Evolutionary conservation across 2,329 filamentous ascomycete genomes (phyloP), one percentile per base, ranked within the genome.

Genomic region (Alternaria triticimaculans): DNA sequence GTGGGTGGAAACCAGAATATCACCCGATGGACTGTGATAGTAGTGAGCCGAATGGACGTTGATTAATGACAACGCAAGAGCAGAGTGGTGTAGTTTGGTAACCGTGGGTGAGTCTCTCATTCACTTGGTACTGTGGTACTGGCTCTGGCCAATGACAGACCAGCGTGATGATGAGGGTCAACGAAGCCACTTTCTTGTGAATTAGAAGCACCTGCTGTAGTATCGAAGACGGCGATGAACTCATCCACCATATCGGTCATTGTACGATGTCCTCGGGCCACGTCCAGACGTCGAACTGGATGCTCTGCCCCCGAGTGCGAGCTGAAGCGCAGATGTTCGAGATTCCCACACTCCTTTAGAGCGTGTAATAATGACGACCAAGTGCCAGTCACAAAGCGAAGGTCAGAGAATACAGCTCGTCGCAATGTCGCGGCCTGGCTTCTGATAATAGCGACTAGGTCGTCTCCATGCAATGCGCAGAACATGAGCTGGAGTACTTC

Each of bases 401-500:
- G 60, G 25, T 69, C 56, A 12, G 61, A 62, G 11, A 76, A 58
- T 9, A 54, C 44, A 9, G 72, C 43, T 2, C 57, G 51, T 18
- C 59, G 63, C 23, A 76, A 48, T 0, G 73, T 64, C 5, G 26
- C 12, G 1, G 66, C 30, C 43, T 76, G 72, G 2, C 61, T 63
- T 11, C 43, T 64, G 2, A 72, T 21, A 15, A 76, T 60, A 4
- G 54, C 54, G 12, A 25, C 44, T 18, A 76, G 15, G 15, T 75
- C 70, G 1, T 64, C 58, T 21, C 65, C 67, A 23, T 70, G 63
- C 5, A 66, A 21, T 5, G 63, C 57, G 28, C 65, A 66, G 11
- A 74, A 71, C 45, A 66, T 60, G 6, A 75, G 55, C 7, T 67
- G 63, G 25, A 76, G 53, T 2, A 30, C 44, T 28, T 64, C 64